A percentile compares a stretch with the other conserved stretches of the same genome.
These are phyloP conservation scores for Dichotomopilus funicola DNA, from an alignment of 2,329 filamentous ascomycete species.

Conservation along the genomic window DNA sequence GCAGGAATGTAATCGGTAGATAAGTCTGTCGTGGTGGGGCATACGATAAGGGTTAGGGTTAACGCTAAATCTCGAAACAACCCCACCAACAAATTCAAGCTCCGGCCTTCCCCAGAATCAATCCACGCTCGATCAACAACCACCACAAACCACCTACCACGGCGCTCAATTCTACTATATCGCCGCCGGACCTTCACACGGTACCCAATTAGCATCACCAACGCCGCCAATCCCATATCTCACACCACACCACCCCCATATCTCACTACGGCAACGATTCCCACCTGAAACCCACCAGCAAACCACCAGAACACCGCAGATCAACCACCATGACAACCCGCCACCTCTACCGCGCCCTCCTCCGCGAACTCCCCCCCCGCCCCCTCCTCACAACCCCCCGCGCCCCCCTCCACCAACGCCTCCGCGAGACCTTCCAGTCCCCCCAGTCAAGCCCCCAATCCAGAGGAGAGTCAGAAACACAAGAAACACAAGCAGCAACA, in stretches of 20 bases:
- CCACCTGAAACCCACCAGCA: no score
- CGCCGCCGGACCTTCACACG: not conserved
- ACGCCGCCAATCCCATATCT: not conserved
- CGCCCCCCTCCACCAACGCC: constrained; percentile 62
- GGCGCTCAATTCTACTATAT: not conserved
- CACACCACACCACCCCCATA: not conserved
- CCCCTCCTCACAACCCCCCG: constrained; percentile 49
- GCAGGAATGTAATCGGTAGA: not conserved
- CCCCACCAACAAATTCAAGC: not conserved
- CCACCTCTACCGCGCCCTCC: constrained; percentile 75
- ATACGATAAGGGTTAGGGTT: constrained; percentile 2
- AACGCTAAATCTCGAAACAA: not conserved
- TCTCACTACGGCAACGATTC: no score
- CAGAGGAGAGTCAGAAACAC: no score
- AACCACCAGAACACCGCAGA: not conserved
- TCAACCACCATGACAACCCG: constrained; percentile 15
- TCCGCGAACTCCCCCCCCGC: constrained; percentile 80
- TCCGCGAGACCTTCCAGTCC: constrained; percentile 55
- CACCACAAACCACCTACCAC: not conserved
- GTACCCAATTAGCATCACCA: not conserved
- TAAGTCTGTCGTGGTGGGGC: not conserved
- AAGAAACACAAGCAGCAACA: no score
- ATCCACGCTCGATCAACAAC: not conserved
- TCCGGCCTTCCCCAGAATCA: not conserved
- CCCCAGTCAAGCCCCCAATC: no score